These are phyloP conservation scores for Termitomyces heimii DNA, from an alignment of 768 basidiomycete species.

Conservation along the genomic window DNA sequence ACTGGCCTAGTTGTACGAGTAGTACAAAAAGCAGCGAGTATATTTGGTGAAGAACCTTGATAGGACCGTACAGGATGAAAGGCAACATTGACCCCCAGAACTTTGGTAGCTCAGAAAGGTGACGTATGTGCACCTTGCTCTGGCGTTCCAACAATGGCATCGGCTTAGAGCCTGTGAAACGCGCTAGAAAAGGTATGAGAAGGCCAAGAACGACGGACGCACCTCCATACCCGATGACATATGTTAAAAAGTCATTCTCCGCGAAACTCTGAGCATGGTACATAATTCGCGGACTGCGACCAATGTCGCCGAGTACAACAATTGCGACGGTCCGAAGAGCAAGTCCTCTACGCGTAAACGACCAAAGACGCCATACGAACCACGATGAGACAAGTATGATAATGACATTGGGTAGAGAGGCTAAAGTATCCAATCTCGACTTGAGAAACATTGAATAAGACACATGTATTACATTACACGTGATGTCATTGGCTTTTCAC, in stretches of 20 bases:
- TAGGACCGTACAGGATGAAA: conserved; percentile 68
- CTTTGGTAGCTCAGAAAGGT: conserved; percentile 60
- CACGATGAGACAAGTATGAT: conserved; percentile 16
- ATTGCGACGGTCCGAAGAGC: conserved; percentile 73
- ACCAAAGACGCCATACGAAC: conserved; percentile 25
- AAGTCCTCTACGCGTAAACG: conserved; percentile 29
- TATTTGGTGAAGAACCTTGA: conserved; percentile 75
- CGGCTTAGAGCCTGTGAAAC: conserved; percentile 63
- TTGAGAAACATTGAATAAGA: conserved; percentile 2
- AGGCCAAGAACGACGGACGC: background rate
- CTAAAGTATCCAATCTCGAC: conserved; percentile 1
- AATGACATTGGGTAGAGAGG: conserved; percentile 4
- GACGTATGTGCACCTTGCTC: conserved; percentile 58
- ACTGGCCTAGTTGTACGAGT: conserved; percentile 49
- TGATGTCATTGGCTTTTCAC: conserved; percentile 13
- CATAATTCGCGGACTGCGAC: conserved; percentile 97
- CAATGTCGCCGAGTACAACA: conserved; percentile 92
- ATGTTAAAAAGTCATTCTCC: conserved; percentile 68
- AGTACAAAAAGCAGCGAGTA: conserved; percentile 56
- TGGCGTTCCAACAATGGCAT: conserved; percentile 65
- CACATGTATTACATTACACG: conserved; percentile 4
- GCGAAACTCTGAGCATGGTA: conserved; percentile 95
- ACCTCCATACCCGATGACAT: conserved; percentile 87
- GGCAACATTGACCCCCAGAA: conserved; percentile 45
- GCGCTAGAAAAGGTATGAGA: background rate